Base-by-base conservation (phyloP, 2,329 filamentous ascomycete genomes). In the Arthrobotrys entomopaga region DNA sequence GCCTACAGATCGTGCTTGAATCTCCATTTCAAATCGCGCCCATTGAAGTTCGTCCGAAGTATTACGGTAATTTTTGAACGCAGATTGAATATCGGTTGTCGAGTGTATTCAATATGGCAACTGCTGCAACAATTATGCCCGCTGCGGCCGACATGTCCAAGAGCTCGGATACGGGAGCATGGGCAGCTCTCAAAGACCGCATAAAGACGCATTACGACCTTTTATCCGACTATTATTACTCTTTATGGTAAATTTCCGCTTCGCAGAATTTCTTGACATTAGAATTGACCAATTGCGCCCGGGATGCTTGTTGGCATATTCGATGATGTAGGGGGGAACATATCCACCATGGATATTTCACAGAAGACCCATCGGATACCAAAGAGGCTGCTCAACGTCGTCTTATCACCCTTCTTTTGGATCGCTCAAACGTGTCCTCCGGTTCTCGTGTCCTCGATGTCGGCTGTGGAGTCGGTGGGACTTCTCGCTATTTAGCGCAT, bases 271-370 rank as follows among this genome's bases (percentile, higher is more conserved):
- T 34, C 29, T 34, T 10, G 2, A 3, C 10, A 5, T 34, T 1
- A 34, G 10, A 10, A 34, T 10, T 34, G 10, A 34, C 29, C 5
- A 34, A 34, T 34, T 34, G 29, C 29, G 29, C 29, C 29, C 29
- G 6, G 10, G 10, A 24, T 50, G 7, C 43, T 75, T 75, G 20
- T 26, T 5, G 42, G 42, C 8, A 16, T 16, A n/a, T 46, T 16
- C 13, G 42, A 16, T 46, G 16, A n/a, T 10, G 71, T 46, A 87
- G 86, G 86, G 87, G 87, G 63, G 86, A 88, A 78, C 87, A 88
- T 77, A 88, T 88, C 78, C 87, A 88, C 78, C 87, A 89, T 76
- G 87, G 87, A 63, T 87, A 88, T 79, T 89, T 87, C 82, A 83
- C 84, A 22, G 59, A 64, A 10, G 82, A 83, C 1, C 81, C 83